These are phyloP conservation scores for Alternaria infectoria DNA, from an alignment of 2,329 filamentous ascomycete species.

Conservation along the genomic window DNA sequence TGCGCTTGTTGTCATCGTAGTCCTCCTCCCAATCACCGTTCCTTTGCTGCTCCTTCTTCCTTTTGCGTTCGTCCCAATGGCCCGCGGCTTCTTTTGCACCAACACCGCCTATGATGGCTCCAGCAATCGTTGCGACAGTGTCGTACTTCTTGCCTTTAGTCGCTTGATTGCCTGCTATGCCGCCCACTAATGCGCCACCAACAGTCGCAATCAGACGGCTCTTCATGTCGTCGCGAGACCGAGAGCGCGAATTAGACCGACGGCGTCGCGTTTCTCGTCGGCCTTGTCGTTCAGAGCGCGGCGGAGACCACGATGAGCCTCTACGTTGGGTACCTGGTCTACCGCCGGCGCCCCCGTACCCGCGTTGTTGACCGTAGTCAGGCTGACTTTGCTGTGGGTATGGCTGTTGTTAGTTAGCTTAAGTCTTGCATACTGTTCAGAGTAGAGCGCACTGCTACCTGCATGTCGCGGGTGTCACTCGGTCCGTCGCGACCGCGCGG, in stretches of 20 bases:
- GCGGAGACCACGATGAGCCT: conserved; percentile 39
- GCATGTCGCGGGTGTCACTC: conserved; percentile 15
- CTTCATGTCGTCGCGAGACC: conserved; percentile 27
- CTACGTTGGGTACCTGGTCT: conserved; percentile 28
- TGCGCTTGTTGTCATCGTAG: background rate
- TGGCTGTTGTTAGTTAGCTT: conserved; percentile 10
- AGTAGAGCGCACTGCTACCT: conserved; percentile 22
- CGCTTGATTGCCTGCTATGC: conserved; percentile 32
- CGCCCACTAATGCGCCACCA: conserved; percentile 44
- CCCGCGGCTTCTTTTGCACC: conserved; percentile 38
- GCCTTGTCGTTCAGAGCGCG: conserved; percentile 23
- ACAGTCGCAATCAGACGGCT: conserved; percentile 34
- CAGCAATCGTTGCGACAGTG: conserved; percentile 39
- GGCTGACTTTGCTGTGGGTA: background rate
- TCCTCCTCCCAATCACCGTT: conserved; percentile 15
- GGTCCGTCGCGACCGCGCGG: conserved; percentile 18
- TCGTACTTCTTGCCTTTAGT: conserved; percentile 37
- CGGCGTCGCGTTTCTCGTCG: conserved; percentile 16
- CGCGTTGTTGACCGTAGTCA: conserved; percentile 7
- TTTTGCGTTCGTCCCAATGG: conserved; percentile 23
- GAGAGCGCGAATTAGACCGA: conserved; percentile 30
- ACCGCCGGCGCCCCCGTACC: background rate
- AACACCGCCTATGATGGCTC: conserved; percentile 45
- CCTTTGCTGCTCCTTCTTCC: conserved; percentile 8
- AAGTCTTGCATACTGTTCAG: background rate